Base-by-base conservation (phyloP, 805 yeast species). In the Schizosaccharomyces cryophilus region DNA sequence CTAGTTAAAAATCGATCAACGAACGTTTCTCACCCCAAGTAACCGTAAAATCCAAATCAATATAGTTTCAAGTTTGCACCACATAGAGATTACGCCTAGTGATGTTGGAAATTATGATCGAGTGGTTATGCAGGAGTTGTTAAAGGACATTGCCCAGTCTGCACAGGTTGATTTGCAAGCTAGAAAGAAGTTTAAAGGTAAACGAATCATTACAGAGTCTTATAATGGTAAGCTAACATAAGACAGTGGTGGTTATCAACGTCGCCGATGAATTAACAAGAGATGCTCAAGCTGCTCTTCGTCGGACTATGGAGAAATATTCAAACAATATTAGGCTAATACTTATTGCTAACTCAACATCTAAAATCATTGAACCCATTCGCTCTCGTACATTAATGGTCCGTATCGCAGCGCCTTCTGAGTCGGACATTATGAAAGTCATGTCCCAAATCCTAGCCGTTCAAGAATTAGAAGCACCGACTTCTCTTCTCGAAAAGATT, bases 61-160 rank as follows among this genome's bases (percentile, higher is more conserved):
- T 67, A 88, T 93, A 26, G 85, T 93, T n/a, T 85, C 95, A 55
- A 84, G 95, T 11, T 85, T 90, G 0, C 81, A 83, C 69, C 99
- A 93, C 72, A 73, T 89, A 64, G 99, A 93, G 69, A 85, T 93
- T 67, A 93, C 97, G 2, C 99, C 99, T 2, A 80, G 93, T 63
- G 98, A 93, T 72, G 84, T 93, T 83, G 97, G 97, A 5, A 87
- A 84, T 70, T 87, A 88, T 69, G 99, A 93, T 72, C 78, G 97
- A 64, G 83, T 93, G 60, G 96, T 93, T 40, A 88, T 93, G 65
- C 97, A 93, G 69, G 96, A 93, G 67, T 73, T 93, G 63, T 76
- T 93, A 66, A 93, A 93, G 67, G 97, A 93, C 65, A 82, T 93
- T 58, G 98, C 96, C 1, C 95, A 88, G 67, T 85, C 93, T 13